These are phyloP conservation scores for Cryphonectria radicalis DNA, from an alignment of 2,329 filamentous ascomycete species.

Conservation along the genomic window DNA sequence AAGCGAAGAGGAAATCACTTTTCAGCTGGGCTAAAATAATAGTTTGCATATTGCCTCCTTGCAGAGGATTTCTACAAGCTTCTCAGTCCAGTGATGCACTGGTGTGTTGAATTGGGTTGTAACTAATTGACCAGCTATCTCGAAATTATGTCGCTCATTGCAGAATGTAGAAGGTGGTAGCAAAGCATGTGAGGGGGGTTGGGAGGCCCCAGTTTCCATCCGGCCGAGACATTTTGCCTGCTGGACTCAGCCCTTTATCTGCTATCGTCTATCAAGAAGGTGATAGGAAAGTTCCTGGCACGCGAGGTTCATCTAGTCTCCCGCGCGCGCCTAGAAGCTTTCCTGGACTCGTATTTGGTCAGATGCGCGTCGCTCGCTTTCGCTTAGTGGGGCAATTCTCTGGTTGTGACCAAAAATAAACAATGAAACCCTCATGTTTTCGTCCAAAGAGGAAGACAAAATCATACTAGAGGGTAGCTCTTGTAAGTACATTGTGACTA, in stretches of 20 bases:
- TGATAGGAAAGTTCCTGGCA: not conserved
- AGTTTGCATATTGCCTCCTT: not conserved
- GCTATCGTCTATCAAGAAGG: not conserved
- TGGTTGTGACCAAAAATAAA: not conserved
- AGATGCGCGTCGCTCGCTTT: not conserved
- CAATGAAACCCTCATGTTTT: not conserved
- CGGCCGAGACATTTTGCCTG: slow-evolving; percentile 8
- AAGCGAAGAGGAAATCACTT: not conserved
- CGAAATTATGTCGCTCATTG: not conserved
- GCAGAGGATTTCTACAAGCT: not conserved
- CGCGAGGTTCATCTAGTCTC: not conserved
- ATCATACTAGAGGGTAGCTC: not conserved
- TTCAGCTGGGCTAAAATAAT: not conserved
- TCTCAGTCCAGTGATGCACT: not conserved
- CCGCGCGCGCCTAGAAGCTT: not conserved
- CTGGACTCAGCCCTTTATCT: not conserved
- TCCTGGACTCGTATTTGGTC: not conserved
- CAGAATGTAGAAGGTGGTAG: slow-evolving; percentile 19
- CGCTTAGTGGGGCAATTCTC: not conserved
- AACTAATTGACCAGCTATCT: not conserved
- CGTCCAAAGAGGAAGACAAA: not conserved
- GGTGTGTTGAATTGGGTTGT: not conserved
- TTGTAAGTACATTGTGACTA: not conserved
- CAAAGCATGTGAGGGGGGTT: not conserved
- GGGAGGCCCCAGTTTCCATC: not conserved